Percentiles rank a stretch among this genome's conserved stretches.
phyloP scores from a whole-genome alignment of 805 yeast genomes.

The Hanseniaspora hatyaiensis region DNA sequence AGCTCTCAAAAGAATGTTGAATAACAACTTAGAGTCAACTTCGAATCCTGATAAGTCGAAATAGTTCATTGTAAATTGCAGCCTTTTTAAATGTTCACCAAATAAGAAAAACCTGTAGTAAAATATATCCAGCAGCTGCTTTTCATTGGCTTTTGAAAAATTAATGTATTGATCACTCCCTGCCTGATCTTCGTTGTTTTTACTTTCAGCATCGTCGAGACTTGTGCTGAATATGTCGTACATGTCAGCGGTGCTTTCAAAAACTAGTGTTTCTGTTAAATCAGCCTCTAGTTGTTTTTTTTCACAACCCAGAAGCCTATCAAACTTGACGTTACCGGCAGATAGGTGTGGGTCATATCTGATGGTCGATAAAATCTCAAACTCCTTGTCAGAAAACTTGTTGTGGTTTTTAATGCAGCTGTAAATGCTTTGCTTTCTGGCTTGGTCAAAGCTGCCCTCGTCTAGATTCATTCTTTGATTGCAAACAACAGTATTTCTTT shows the following conservation, averaged over 20 bases:
- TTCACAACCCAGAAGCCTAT: slow-evolving; percentile 12
- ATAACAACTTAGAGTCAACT: slow-evolving; percentile 35
- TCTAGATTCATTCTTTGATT: too few relatives aligned
- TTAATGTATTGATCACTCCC: slow-evolving; percentile 14
- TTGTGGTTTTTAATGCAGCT: background rate
- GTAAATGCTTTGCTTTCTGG: background rate
- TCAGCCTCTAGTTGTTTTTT: too few relatives aligned
- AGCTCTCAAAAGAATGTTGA: slow-evolving; percentile 33
- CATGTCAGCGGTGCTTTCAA: too few relatives aligned
- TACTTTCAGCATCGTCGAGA: background rate
- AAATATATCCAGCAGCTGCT: slow-evolving; percentile 18
- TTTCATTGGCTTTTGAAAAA: slow-evolving; percentile 4
- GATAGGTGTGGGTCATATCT: slow-evolving; percentile 58
- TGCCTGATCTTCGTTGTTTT: background rate
- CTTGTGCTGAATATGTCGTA: too few relatives aligned
- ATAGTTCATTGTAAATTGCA: slow-evolving; percentile 42
- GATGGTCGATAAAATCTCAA: slow-evolving; percentile 57
- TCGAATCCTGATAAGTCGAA: slow-evolving; percentile 39
- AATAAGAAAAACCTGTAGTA: slow-evolving; percentile 45
- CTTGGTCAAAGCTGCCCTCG: background rate
- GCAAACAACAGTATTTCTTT: too few relatives aligned
- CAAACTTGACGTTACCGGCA: background rate
- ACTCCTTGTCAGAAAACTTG: slow-evolving; percentile 24
- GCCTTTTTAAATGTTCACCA: slow-evolving; percentile 50
- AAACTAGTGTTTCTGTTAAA: background rate